These are phyloP conservation scores for Yamagishiella unicocca DNA, from an alignment of 139 green algal species.

Conservation along the genomic window DNA sequence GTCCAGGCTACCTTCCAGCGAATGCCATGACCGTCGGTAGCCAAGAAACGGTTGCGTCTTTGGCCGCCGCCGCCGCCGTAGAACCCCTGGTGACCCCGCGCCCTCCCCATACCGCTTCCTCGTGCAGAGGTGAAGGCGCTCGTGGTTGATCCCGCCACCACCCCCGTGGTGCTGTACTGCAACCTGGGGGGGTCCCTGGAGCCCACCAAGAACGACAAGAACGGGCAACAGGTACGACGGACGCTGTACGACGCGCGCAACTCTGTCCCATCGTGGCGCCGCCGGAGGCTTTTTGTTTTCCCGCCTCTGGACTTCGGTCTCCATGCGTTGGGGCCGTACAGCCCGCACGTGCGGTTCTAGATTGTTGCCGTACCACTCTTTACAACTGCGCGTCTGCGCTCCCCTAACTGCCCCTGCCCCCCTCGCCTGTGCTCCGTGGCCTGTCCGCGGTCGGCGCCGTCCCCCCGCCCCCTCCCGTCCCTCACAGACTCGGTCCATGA, in stretches of 20 bases:
- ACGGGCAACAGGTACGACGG: constrained; percentile 53
- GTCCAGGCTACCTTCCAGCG: not conserved
- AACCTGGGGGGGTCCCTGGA: constrained; percentile 76
- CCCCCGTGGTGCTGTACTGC: constrained; percentile 70
- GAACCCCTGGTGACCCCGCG: not conserved
- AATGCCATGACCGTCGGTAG: not conserved
- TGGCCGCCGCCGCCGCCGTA: not conserved
- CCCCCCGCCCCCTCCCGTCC: not conserved
- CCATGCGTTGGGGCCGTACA: not conserved
- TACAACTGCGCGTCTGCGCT: not conserved
- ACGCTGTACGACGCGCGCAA: too few relatives aligned
- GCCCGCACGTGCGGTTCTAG: too few relatives aligned
- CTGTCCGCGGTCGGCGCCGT: too few relatives aligned
- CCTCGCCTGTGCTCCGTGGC: too few relatives aligned
- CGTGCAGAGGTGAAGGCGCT: not conserved
- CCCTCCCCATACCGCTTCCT: not conserved
- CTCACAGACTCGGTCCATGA: constrained; percentile 62
- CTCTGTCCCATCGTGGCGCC: too few relatives aligned
- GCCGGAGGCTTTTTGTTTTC: not conserved
- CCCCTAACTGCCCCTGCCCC: not conserved
- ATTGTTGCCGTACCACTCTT: not conserved
- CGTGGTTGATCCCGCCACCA: constrained; percentile 6
- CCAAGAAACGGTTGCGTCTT: too few relatives aligned
- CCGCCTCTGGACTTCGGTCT: too few relatives aligned
- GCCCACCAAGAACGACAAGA: constrained; percentile 57